A percentile compares a stretch with the other conserved stretches of the same genome.
Conservation (phyloP, 805 yeast species). For the Myxozyma mucilagina region DNA sequence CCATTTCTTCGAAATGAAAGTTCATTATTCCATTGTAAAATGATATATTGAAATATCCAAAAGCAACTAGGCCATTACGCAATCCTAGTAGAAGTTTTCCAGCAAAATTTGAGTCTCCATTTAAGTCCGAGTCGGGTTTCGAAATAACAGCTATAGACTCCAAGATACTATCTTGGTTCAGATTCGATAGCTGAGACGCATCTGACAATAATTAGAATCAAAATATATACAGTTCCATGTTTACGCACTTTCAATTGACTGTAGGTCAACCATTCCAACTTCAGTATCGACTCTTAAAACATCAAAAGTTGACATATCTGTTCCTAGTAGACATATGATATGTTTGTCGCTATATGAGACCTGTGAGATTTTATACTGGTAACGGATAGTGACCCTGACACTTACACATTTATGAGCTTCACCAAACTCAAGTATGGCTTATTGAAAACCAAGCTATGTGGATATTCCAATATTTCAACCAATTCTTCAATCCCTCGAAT, state of each 20-base stretch:
- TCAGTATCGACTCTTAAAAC: neutral
- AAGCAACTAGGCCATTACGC: conserved; percentile 15
- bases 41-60: neutral
- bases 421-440: neutral
- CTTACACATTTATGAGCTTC: neutral
- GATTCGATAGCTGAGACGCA: neutral
- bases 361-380: neutral
- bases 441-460: neutral
- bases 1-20: neutral
- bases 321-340: conserved; percentile 1
- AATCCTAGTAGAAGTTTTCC: conserved; percentile 14
- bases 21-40: neutral
- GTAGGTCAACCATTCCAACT: neutral
- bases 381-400: neutral
- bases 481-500: neutral
- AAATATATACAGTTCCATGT: too few relatives aligned
- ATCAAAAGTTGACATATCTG: neutral
- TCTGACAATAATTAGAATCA: too few relatives aligned
- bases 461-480: neutral
- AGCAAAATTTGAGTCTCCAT: neutral
- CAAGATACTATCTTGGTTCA: neutral
- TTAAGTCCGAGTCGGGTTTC: neutral
- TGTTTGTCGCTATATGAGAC: neutral
- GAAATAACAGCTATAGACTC: neutral
- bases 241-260: neutral